A percentile compares a stretch with the other conserved stretches of the same genome.
Conservation (phyloP, 139 green algal genomes). For the Mesostigma viride region DNA sequence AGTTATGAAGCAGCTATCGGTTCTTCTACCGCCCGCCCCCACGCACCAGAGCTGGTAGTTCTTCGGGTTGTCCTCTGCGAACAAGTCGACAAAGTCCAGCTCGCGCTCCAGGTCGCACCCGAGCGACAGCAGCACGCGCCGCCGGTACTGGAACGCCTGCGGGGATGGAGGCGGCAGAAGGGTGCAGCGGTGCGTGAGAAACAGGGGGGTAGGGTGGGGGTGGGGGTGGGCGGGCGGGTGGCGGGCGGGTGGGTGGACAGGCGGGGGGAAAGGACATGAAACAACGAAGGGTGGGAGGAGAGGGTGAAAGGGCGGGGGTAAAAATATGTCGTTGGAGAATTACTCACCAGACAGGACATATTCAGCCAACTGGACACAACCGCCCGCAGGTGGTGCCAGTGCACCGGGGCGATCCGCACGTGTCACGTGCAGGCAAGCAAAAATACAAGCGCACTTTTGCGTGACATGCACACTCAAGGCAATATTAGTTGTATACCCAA, state of each 20-base stretch:
- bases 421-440: too few relatives aligned
- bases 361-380: too few relatives aligned
- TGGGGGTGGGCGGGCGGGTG: neutral
- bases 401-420: too few relatives aligned
- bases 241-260: neutral
- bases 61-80: constrained; percentile 23
- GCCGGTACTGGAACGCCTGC: constrained; percentile 20
- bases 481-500: too few relatives aligned
- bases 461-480: too few relatives aligned
- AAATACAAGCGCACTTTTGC: too few relatives aligned
- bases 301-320: neutral
- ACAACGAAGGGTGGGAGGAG: neutral
- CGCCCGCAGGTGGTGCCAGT: too few relatives aligned
- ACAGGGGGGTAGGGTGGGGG: too few relatives aligned
- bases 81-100: constrained; percentile 4
- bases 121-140: constrained; percentile 9
- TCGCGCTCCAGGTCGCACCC: constrained; percentile 12
- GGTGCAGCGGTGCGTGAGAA: neutral
- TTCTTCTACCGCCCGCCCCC: too few relatives aligned
- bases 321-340: too few relatives aligned
- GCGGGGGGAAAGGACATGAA: neutral
- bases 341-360: too few relatives aligned
- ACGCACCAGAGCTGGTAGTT: constrained; percentile 35
- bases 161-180: neutral
- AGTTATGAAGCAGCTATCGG: neutral